Conservation (phyloP, 1,139 yeast species). For the Blastobotrys illinoisensis region DNA sequence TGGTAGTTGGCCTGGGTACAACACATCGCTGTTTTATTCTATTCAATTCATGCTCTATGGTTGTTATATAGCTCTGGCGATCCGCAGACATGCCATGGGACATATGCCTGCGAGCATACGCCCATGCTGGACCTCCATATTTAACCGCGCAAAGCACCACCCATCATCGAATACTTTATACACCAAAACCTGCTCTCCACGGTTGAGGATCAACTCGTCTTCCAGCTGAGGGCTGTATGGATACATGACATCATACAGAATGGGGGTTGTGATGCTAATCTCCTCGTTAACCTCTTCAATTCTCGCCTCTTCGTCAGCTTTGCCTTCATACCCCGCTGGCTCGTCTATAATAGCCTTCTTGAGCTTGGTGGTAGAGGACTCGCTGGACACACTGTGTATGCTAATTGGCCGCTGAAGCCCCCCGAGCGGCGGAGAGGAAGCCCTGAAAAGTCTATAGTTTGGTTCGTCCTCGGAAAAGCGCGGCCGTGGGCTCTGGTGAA, state of each 20-base stretch:
- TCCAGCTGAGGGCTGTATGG: conserved; percentile 30
- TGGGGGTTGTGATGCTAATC: background rate
- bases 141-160: conserved; percentile 31
- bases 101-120: conserved; percentile 26
- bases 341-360: background rate
- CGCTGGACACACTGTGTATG: background rate
- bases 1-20: no score
- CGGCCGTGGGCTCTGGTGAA: background rate
- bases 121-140: conserved; percentile 11
- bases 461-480: background rate
- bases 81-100: conserved; percentile 28
- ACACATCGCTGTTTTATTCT: background rate
- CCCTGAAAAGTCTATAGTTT: background rate
- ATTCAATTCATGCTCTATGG: background rate
- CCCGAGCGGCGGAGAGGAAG: background rate
- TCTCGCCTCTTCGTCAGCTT: background rate
- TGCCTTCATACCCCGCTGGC: background rate
- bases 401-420: background rate
- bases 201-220: conserved; percentile 33
- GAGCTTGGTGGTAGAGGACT: background rate
- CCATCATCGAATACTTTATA: conserved; percentile 36
- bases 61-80: background rate
- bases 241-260: conserved; percentile 25
- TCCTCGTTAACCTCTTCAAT: background rate
- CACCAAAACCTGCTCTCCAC: conserved; percentile 30